Evolutionary conservation across 257 asterid genomes (phyloP).

Genomic region (Jacaranda mimosifolia): DNA sequence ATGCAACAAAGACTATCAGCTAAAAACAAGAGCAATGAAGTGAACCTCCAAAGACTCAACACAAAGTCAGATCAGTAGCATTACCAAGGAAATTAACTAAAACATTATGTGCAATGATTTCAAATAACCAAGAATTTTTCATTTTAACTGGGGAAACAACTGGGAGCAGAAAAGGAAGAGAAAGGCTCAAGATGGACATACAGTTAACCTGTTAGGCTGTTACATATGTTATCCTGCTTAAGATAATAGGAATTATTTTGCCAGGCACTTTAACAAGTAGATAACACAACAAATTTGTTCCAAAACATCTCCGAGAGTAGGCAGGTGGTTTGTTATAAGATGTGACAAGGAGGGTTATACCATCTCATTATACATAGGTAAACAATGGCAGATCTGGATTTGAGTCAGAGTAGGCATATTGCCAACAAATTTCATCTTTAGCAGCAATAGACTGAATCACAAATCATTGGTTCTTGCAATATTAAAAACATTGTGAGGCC

Average conservation of each 20-base stretch:
- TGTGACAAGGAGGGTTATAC: not conserved
- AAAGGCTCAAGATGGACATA: not conserved
- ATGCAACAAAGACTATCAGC: not conserved
- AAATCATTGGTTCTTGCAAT: not conserved
- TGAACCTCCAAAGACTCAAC: conserved; percentile 4
- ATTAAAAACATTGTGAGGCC: too few relatives aligned
- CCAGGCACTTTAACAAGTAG: not conserved
- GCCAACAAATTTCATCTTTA: not conserved
- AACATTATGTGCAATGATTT: not conserved
- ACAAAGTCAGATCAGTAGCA: not conserved
- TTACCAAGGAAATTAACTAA: not conserved
- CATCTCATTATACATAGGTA: too few relatives aligned
- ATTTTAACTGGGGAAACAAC: not conserved
- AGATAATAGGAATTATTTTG: not conserved
- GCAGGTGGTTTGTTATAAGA: not conserved
- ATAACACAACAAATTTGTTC: not conserved
- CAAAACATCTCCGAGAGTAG: not conserved
- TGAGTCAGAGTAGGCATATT: too few relatives aligned
- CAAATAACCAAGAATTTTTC: not conserved
- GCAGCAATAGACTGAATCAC: conserved; percentile 9
- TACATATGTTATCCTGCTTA: not conserved
- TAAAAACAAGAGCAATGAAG: not conserved
- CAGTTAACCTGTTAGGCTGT: conserved; percentile 3
- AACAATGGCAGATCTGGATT: too few relatives aligned
- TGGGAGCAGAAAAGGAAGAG: not conserved